Conservation (phyloP, 1,284 basidiomycete species). For the Xerocomus minutiporus region DNA sequence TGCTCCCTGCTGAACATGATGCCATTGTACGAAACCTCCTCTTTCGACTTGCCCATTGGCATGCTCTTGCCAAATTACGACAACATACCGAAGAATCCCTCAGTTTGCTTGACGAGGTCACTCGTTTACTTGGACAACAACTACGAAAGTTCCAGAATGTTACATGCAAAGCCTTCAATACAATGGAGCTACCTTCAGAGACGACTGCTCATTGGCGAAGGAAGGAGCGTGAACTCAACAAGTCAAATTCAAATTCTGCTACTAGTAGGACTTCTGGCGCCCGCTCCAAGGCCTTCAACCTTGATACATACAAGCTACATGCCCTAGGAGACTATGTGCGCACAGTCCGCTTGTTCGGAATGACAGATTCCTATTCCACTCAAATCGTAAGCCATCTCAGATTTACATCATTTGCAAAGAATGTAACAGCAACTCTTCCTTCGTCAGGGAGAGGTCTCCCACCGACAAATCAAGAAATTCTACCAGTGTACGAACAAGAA, state of each 20-base stretch:
- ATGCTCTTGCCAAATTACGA: conserved; percentile 25
- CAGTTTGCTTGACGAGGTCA: background rate
- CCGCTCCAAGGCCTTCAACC: conserved; percentile 17
- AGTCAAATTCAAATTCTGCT: background rate
- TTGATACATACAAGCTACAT: background rate
- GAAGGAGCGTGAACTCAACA: background rate
- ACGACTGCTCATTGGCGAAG: background rate
- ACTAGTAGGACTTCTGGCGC: background rate
- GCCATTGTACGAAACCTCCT: conserved; percentile 6
- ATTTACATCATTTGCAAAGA: background rate
- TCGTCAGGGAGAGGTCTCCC: conserved; percentile 13
- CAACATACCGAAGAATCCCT: conserved; percentile 18
- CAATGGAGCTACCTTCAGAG: conserved; percentile 11
- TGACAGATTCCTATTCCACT: background rate
- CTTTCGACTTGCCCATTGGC: conserved; percentile 19
- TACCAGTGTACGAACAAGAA: conserved; percentile 12
- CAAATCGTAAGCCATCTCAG: background rate
- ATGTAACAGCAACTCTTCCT: background rate
- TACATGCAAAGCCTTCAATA: conserved; percentile 1
- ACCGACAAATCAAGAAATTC: conserved; percentile 12
- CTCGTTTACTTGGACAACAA: background rate
- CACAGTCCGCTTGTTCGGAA: background rate
- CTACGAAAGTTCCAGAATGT: conserved; percentile 6
- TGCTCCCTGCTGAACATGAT: conserved; percentile 22
- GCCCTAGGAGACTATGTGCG: background rate